These are phyloP conservation scores for Zygotorulaspora sp. DNA, from an alignment of 805 yeast species.

Conservation along the genomic window DNA sequence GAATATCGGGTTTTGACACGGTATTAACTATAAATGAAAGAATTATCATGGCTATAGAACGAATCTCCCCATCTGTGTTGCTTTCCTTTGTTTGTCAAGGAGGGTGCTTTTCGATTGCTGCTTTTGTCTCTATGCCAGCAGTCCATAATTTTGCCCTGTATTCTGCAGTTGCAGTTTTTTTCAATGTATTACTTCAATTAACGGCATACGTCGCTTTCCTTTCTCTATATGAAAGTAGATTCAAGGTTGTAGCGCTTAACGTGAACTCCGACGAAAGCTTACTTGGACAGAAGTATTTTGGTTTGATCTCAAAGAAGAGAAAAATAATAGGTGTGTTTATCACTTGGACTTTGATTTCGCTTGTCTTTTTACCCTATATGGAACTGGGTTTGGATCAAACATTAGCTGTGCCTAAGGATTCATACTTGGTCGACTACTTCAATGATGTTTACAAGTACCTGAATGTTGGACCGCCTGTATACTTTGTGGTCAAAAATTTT, in stretches of 20 bases:
- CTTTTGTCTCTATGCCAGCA: slow-evolving; percentile 90
- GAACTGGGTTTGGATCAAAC: slow-evolving; percentile 85
- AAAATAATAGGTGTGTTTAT: slow-evolving; percentile 53
- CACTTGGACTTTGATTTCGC: slow-evolving; percentile 61
- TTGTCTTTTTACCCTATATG: slow-evolving; percentile 64
- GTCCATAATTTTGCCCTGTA: slow-evolving; percentile 89
- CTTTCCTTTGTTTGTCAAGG: slow-evolving; percentile 73
- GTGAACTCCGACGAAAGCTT: slow-evolving; percentile 10
- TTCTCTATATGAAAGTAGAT: slow-evolving; percentile 34
- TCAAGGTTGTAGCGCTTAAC: slow-evolving; percentile 1
- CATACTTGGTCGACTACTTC: slow-evolving; percentile 78
- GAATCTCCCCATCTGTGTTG: slow-evolving; percentile 83
- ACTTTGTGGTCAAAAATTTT: slow-evolving; percentile 68
- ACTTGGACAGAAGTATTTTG: slow-evolving; percentile 26
- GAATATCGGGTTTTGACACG: slow-evolving; percentile 45
- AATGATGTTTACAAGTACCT: slow-evolving; percentile 66
- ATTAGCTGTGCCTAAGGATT: slow-evolving; percentile 76
- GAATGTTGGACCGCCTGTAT: slow-evolving; percentile 88
- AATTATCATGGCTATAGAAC: slow-evolving; percentile 58
- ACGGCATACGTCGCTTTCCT: slow-evolving; percentile 76
- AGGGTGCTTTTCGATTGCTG: slow-evolving; percentile 73
- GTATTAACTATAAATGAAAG: slow-evolving; percentile 51
- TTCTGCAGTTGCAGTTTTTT: slow-evolving; percentile 77
- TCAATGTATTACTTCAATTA: slow-evolving; percentile 73
- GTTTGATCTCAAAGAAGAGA: slow-evolving; percentile 48